These are phyloP conservation scores for Westerdykella aurantiaca DNA, from an alignment of 2,329 filamentous ascomycete species.

Conservation along the genomic window DNA sequence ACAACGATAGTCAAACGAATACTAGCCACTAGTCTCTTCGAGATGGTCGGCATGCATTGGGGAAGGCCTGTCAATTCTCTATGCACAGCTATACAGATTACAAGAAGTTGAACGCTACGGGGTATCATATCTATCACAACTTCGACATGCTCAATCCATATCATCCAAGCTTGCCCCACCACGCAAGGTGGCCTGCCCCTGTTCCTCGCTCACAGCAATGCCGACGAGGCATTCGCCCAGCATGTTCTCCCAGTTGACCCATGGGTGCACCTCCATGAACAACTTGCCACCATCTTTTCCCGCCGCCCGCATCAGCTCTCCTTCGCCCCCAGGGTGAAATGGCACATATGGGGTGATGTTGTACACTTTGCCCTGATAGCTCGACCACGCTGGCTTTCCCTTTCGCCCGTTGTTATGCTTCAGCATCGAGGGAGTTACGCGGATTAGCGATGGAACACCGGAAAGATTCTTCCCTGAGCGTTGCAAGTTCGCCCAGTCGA, in stretches of 20 bases:
- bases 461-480: conserved; percentile 55
- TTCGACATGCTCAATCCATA: conserved; percentile 50
- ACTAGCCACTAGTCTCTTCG: no score
- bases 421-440: conserved; percentile 77
- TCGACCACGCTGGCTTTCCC: conserved; percentile 85
- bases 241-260: conserved; percentile 66
- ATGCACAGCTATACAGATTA: no score
- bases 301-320: conserved; percentile 70
- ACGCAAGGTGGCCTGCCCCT: conserved; percentile 19
- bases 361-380: conserved; percentile 84
- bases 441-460: conserved; percentile 51
- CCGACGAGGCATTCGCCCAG: conserved; percentile 56
- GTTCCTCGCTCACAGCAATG: conserved; percentile 53
- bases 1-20: no score
- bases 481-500: conserved; percentile 90
- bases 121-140: conserved; percentile 8
- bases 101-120: conserved; percentile 7
- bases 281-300: conserved; percentile 64
- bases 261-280: conserved; percentile 60
- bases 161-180: conserved; percentile 45
- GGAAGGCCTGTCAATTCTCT: no score
- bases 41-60: no score
- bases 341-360: conserved; percentile 85
- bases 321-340: conserved; percentile 83
- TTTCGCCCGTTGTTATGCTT: conserved; percentile 73